These are phyloP conservation scores for Stachybotrys echinatus DNA, from an alignment of 2,329 filamentous ascomycete species.

Conservation along the genomic window DNA sequence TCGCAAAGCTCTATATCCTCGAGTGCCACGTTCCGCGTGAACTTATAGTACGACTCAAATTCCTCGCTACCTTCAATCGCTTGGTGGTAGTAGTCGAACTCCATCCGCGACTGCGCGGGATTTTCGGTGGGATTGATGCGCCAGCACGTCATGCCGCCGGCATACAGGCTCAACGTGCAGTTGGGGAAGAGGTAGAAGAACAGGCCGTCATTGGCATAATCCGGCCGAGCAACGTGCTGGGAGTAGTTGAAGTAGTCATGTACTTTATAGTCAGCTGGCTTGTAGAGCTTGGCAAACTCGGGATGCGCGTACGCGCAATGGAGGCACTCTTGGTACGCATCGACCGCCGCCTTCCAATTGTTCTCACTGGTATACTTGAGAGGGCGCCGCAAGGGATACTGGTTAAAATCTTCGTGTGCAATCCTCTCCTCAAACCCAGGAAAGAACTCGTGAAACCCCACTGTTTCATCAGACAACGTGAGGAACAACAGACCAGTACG, in stretches of 20 bases:
- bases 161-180: conserved; percentile 52
- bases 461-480: conserved; percentile 39
- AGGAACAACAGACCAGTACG: conserved; percentile 47
- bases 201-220: conserved; percentile 46
- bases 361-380: conserved; percentile 51
- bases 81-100: conserved; percentile 54
- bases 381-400: conserved; percentile 43
- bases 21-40: conserved; percentile 49
- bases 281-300: conserved; percentile 48
- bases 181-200: conserved; percentile 54
- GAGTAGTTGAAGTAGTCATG: conserved; percentile 50
- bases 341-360: conserved; percentile 58
- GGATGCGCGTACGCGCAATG: conserved; percentile 55
- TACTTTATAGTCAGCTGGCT: conserved; percentile 49
- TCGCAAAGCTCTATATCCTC: conserved; percentile 55
- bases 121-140: conserved; percentile 46
- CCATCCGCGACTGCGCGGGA: conserved; percentile 46
- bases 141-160: conserved; percentile 52
- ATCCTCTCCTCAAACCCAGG: conserved; percentile 43
- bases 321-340: conserved; percentile 54
- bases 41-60: conserved; percentile 51
- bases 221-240: conserved; percentile 49
- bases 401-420: conserved; percentile 46
- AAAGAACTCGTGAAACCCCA: conserved; percentile 48
- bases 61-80: conserved; percentile 37